Evolutionary conservation across 306 rosid species (phyloP).

Genomic region (Abrus pulchellus): DNA sequence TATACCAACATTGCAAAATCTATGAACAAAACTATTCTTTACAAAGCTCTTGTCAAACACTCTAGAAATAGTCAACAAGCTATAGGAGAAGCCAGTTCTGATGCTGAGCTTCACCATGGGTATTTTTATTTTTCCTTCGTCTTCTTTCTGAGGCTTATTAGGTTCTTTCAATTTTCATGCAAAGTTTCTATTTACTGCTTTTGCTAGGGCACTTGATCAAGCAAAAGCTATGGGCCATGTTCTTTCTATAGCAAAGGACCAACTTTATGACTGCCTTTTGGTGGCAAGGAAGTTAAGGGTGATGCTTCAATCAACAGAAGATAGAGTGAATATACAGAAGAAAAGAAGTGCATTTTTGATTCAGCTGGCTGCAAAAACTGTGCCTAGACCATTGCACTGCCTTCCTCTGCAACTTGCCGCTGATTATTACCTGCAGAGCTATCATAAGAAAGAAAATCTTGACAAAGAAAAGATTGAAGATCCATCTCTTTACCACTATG

Average conservation of each 20-base stretch:
- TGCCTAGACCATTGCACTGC: constrained; percentile 90
- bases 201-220: constrained; percentile 78
- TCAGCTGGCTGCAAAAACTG: constrained; percentile 95
- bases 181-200: constrained; percentile 49
- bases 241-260: constrained; percentile 90
- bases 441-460: constrained; percentile 61
- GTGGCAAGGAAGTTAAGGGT: constrained; percentile 82
- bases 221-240: constrained; percentile 95
- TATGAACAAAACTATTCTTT: constrained; percentile 70
- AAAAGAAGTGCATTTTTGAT: constrained; percentile 88
- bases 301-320: constrained; percentile 94
- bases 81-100: constrained; percentile 83
- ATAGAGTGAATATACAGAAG: constrained; percentile 70
- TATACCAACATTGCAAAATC: constrained; percentile 88
- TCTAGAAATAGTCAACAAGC: constrained; percentile 73
- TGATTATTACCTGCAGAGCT: constrained; percentile 78
- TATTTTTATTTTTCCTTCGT: constrained; percentile 50
- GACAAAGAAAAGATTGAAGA: constrained; percentile 76
- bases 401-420: constrained; percentile 89
- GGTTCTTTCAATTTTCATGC: constrained; percentile 49
- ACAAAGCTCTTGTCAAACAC: constrained; percentile 69
- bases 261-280: constrained; percentile 76
- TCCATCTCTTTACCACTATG: constrained; percentile 90
- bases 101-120: constrained; percentile 91
- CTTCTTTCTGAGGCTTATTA: constrained; percentile 41